phyloP scores from a whole-genome alignment of 2,329 filamentous ascomycete genomes.

The Arthroderma sp. region DNA sequence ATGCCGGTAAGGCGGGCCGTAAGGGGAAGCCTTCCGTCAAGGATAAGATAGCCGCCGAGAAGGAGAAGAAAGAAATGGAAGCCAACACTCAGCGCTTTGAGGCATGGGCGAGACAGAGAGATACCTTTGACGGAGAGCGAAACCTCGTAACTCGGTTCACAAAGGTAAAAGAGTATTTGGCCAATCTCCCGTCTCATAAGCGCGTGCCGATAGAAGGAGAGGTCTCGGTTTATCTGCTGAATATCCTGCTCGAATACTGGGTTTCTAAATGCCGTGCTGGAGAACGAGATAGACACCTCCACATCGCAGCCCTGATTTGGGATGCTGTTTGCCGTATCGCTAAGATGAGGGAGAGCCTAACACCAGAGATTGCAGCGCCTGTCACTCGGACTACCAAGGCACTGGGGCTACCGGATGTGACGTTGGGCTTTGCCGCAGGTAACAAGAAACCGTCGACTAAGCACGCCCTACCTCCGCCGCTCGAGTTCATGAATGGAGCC shows the following conservation, averaged over 20 bases:
- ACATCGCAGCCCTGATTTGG: constrained; percentile 37
- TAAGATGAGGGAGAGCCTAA: constrained; percentile 24
- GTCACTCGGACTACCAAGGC: constrained; percentile 20
- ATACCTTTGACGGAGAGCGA: constrained; percentile 32
- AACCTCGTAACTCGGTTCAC: constrained; percentile 34
- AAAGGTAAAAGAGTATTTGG: constrained; percentile 38
- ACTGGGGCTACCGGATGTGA: constrained; percentile 19
- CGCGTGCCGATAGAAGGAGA: constrained; percentile 31
- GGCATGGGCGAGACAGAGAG: constrained; percentile 14
- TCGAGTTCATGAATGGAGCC: constrained; percentile 4
- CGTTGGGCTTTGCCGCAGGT: constrained; percentile 6
- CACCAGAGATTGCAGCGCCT: constrained; percentile 28
- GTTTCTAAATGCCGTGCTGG: constrained; percentile 6
- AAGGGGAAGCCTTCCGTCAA: constrained; percentile 8
- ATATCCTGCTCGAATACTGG: constrained; percentile 14
- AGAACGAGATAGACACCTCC: constrained; percentile 20
- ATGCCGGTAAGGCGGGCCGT: neutral
- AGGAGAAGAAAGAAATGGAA: constrained; percentile 25
- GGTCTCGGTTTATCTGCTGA: constrained; percentile 23
- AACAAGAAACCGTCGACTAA: constrained; percentile 13
- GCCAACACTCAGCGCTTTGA: constrained; percentile 10
- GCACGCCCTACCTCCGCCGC: constrained; percentile 9
- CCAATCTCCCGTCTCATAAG: constrained; percentile 27
- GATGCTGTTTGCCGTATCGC: constrained; percentile 28
- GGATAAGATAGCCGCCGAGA: constrained; percentile 7